Percentiles rank a stretch among this genome's conserved stretches.
Conservation (phyloP, 78 protist genomes). For the Capsaspora owczarzaki region DNA sequence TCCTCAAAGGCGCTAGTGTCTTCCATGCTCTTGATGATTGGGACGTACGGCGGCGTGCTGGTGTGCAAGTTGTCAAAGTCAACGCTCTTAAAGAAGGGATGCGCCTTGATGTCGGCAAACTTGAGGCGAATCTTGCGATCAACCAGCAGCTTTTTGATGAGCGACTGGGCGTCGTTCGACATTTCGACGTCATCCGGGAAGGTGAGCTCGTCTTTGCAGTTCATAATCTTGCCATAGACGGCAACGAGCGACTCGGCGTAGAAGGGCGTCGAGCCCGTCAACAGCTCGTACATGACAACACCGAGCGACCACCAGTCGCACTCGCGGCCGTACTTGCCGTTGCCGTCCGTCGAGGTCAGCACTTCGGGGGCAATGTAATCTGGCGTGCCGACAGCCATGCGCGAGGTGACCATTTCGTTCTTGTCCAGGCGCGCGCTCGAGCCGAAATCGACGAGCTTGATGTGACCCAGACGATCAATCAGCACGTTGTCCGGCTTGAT, state of each 20-base stretch:
- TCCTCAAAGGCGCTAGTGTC: not conserved
- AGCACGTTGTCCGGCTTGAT: slow-evolving; percentile 42
- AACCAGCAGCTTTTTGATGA: not conserved
- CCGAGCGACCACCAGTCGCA: slow-evolving; percentile 68
- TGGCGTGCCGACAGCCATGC: slow-evolving; percentile 83
- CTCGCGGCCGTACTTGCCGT: slow-evolving; percentile 4
- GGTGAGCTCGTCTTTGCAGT: slow-evolving; percentile 20
- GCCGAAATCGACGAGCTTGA: slow-evolving; percentile 46
- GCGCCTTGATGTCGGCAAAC: not conserved
- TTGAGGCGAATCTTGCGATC: not conserved
- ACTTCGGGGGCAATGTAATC: slow-evolving; percentile 70
- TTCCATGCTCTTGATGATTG: not conserved
- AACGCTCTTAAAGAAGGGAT: not conserved
- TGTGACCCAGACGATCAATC: slow-evolving; percentile 26
- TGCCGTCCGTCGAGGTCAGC: not conserved
- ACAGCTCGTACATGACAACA: slow-evolving; percentile 25
- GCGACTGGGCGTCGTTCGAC: not conserved
- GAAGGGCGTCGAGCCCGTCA: slow-evolving; percentile 40
- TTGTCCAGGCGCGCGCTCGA: slow-evolving; percentile 21
- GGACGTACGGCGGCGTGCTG: not conserved
- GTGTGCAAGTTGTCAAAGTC: not conserved
- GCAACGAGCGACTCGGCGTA: slow-evolving; percentile 26
- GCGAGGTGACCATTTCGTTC: slow-evolving; percentile 16
- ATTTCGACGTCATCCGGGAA: not conserved
- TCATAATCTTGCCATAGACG: slow-evolving; percentile 55